phyloP scores from a whole-genome alignment of 2,329 filamentous ascomycete genomes.

The Colletotrichum sojae region DNA sequence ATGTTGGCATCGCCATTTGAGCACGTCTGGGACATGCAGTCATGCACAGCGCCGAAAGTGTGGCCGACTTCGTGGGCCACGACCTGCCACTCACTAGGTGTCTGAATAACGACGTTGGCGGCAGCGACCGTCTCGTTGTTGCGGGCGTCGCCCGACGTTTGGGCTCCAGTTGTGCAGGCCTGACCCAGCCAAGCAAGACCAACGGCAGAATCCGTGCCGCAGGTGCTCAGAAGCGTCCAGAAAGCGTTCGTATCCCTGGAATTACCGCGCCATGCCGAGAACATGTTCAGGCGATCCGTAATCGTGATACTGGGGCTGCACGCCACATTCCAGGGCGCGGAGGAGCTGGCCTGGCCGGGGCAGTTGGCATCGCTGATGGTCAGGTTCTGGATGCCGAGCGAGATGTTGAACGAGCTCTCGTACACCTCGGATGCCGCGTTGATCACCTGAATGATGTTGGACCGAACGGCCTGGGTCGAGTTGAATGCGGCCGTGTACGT shows the following conservation, averaged over 20 bases:
- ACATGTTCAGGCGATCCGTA: constrained; percentile 84
- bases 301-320: constrained; percentile 78
- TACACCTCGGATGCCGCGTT: constrained; percentile 91
- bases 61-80: constrained; percentile 96
- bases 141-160: constrained; percentile 64
- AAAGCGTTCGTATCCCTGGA: constrained; percentile 87
- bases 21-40: constrained; percentile 83
- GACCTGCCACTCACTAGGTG: constrained; percentile 91
- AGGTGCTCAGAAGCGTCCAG: constrained; percentile 90
- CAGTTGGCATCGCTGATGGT: constrained; percentile 83
- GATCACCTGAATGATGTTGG: constrained; percentile 86
- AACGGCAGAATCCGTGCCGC: constrained; percentile 86
- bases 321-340: constrained; percentile 86
- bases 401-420: constrained; percentile 94
- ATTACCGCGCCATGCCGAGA: constrained; percentile 89
- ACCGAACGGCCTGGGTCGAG: constrained; percentile 72
- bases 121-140: constrained; percentile 82
- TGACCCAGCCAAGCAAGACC: constrained; percentile 95
- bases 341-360: constrained; percentile 75
- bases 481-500: constrained; percentile 84
- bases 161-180: constrained; percentile 77
- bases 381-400: constrained; percentile 88
- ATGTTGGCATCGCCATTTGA: constrained; percentile 65
- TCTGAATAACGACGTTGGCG: constrained; percentile 90
- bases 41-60: constrained; percentile 96